A percentile compares a stretch with the other conserved stretches of the same genome.
phyloP scores from a whole-genome alignment of 768 basidiomycete genomes.

The Boletus subcaerulescens region DNA sequence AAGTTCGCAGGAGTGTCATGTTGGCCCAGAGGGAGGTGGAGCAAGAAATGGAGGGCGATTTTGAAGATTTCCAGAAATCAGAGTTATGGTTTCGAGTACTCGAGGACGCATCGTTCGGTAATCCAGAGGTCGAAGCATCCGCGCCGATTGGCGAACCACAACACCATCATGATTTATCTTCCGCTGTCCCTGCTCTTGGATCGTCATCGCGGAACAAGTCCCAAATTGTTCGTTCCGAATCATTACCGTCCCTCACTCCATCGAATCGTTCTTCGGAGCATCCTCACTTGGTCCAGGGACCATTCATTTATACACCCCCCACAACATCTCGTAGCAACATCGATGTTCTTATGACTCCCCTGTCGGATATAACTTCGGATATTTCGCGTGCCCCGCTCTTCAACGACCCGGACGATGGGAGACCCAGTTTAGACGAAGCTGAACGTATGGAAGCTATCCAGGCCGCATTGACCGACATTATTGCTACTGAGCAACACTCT shows the following conservation, averaged over 20 bases:
- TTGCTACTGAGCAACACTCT: constrained; percentile 71
- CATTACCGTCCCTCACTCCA: constrained; percentile 32
- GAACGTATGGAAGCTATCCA: constrained; percentile 94
- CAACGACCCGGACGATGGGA: constrained; percentile 68
- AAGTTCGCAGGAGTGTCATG: constrained; percentile 76
- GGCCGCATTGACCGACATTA: constrained; percentile 93
- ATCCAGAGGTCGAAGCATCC: constrained; percentile 5
- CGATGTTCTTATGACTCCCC: constrained; percentile 79
- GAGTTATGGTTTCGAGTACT: constrained; percentile 92
- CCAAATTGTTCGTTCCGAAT: constrained; percentile 34
- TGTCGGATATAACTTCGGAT: constrained; percentile 48
- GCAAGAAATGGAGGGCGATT: constrained; percentile 87
- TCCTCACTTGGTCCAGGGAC: constrained; percentile 20
- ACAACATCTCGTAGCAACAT: constrained; percentile 48
- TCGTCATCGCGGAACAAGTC: constrained; percentile 5
- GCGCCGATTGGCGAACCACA: constrained; percentile 1
- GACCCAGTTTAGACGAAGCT: constrained; percentile 57
- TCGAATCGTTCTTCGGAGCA: constrained; percentile 9
- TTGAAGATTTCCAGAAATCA: constrained; percentile 81
- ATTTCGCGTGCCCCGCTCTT: constrained; percentile 74
- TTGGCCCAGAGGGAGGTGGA: constrained; percentile 84
- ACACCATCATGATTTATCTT: constrained; percentile 11
- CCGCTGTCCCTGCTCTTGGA: background rate
- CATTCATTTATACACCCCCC: constrained; percentile 16
- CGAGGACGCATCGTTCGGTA: constrained; percentile 53